Evolutionary conservation across 139 green algal genomes (phyloP).

Genomic region (Closterium sp.): DNA sequence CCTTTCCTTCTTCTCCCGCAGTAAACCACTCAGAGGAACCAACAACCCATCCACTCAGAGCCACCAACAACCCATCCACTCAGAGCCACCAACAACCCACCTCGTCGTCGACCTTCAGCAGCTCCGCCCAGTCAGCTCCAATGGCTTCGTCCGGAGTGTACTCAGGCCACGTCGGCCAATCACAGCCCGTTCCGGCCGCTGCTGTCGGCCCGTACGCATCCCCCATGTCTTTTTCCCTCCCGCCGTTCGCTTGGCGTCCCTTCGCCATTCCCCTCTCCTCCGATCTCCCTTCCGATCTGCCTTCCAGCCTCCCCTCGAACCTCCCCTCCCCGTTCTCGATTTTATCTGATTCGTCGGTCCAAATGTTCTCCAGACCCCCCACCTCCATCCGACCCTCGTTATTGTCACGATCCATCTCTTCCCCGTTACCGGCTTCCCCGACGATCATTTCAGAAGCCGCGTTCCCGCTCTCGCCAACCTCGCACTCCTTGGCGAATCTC

Average conservation of each 20-base stretch:
- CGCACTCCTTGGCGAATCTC: neutral
- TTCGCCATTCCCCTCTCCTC: neutral
- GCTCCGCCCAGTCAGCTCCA: neutral
- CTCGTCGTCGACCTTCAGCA: neutral
- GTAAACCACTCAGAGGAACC: too few relatives aligned
- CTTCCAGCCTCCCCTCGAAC: too few relatives aligned
- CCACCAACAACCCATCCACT: neutral
- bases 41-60: too few relatives aligned
- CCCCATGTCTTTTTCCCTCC: neutral
- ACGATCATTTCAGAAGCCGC: neutral
- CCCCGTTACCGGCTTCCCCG: neutral
- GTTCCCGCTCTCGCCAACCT: neutral
- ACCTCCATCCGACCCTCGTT: neutral
- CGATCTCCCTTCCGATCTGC: neutral
- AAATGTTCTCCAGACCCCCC: neutral
- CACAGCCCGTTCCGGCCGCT: neutral
- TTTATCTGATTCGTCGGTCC: neutral
- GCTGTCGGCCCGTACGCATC: neutral
- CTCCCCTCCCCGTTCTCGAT: neutral
- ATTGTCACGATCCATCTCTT: neutral
- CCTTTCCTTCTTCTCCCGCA: too few relatives aligned
- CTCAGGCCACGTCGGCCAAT: neutral
- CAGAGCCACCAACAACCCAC: neutral
- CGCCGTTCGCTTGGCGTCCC: neutral
- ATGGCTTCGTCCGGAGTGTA: neutral